Evolutionary conservation across 2,329 filamentous ascomycete species (phyloP).

Genomic region (Talaromyces sp.): DNA sequence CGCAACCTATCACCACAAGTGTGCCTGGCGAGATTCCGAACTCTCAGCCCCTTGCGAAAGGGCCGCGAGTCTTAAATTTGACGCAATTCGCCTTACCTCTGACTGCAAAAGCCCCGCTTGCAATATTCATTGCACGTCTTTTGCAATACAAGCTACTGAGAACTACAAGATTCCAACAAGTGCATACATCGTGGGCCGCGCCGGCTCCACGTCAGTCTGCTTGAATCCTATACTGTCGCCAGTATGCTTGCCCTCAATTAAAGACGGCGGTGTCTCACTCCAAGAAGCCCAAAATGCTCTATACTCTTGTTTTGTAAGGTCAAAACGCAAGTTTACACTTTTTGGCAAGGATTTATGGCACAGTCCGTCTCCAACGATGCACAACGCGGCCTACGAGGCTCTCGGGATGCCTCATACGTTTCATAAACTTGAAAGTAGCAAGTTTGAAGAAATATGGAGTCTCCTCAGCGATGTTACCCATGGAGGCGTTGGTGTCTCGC

Average conservation of each 20-base stretch:
- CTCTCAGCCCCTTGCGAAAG: neutral
- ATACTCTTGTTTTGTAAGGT: slow-evolving; percentile 10
- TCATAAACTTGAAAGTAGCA: slow-evolving; percentile 4
- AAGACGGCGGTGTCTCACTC: neutral
- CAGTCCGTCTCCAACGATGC: slow-evolving; percentile 22
- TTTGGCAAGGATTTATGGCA: slow-evolving; percentile 18
- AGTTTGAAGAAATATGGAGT: slow-evolving; percentile 10
- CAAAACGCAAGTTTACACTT: slow-evolving; percentile 16
- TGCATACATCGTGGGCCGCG: slow-evolving; percentile 16
- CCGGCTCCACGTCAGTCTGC: slow-evolving; percentile 16
- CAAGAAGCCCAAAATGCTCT: neutral
- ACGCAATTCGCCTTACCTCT: neutral
- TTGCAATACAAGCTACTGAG: neutral
- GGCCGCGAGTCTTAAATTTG: neutral
- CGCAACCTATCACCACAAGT: neutral
- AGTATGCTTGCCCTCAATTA: slow-evolving; percentile 8
- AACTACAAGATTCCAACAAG: slow-evolving; percentile 12
- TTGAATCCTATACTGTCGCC: slow-evolving; percentile 19
- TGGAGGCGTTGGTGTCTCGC: slow-evolving; percentile 17
- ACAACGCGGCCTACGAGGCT: slow-evolving; percentile 18
- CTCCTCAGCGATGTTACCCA: slow-evolving; percentile 11
- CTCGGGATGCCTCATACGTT: slow-evolving; percentile 21
- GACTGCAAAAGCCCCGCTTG: neutral
- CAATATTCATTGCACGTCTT: neutral
- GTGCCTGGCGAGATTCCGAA: neutral